Percentiles rank a stretch among this genome's conserved stretches.
phyloP scores from a whole-genome alignment of 108 stramenopile species.

The Ochromonas danica region DNA sequence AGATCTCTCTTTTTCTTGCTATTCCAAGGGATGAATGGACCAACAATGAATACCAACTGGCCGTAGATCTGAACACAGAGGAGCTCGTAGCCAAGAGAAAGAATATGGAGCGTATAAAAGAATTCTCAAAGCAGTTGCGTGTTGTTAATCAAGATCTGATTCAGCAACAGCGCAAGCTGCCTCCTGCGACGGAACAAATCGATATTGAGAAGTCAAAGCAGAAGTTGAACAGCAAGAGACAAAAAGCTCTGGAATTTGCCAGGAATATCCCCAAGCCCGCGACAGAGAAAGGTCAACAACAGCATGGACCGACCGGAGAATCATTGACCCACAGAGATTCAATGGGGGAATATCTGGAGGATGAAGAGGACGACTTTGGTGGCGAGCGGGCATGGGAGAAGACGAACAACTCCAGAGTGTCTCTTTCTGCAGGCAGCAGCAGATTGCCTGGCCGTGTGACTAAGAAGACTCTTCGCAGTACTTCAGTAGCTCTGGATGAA shows the following conservation, averaged over 20 bases:
- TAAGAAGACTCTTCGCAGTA: too few species aligned
- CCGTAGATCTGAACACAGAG: slow-evolving; percentile 47
- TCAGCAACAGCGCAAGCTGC: slow-evolving; percentile 12
- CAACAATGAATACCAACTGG: slow-evolving; percentile 27
- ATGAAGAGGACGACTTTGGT: too few species aligned
- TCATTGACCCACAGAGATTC: too few species aligned
- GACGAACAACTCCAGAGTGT: too few species aligned
- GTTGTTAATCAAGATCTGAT: slow-evolving; percentile 27
- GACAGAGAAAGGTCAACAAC: slow-evolving; percentile 9
- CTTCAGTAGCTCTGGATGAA: too few species aligned
- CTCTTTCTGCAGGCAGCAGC: too few species aligned
- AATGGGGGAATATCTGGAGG: too few species aligned
- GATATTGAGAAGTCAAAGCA: slow-evolving; percentile 1
- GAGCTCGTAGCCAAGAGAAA: slow-evolving; percentile 41
- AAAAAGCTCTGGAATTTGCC: slow-evolving; percentile 43
- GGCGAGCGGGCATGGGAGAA: too few species aligned
- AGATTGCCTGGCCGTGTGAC: too few species aligned
- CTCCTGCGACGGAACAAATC: slow-evolving; percentile 18
- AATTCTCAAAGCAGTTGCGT: slow-evolving; percentile 35
- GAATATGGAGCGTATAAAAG: slow-evolving; percentile 45
- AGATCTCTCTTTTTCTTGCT: background rate
- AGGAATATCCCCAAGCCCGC: slow-evolving; percentile 39
- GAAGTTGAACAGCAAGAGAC: slow-evolving; percentile 28
- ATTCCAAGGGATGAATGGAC: background rate
- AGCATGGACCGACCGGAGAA: too few species aligned